Base-by-base conservation (phyloP, 1,139 yeast species). In the Diutina mesorugosa region DNA sequence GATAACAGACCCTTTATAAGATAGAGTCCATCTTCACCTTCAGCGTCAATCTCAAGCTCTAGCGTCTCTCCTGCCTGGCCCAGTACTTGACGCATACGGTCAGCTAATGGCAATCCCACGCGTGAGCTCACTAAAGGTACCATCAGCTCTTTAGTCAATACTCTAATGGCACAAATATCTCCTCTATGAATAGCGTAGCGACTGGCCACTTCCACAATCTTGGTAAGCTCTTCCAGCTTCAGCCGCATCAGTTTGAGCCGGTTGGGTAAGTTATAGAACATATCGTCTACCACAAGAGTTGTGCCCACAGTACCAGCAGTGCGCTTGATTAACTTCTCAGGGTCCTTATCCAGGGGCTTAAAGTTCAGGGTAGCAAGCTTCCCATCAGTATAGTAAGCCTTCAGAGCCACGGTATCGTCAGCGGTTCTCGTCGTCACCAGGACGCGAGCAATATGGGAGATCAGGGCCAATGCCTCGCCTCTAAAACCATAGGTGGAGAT, bases 291-390 rank as follows among this genome's bases (percentile, higher is more conserved):
- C 0, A 79, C 70, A 48, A 95, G 80, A 60, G 85, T 90, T 0
- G 99, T 93, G 0, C 99, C 99, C 54, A 77, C 78, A 59, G 81
- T 85, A 0, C 98, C 98, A 0, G 99, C 99, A 1, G 81, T 77
- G 0, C 97, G 90, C 60, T 79, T 79, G 0, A 95, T 89, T 0
- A 77, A 81, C 8, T 66, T 56, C 0, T 68, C 60, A 2, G 51
- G 51, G 2, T 60, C 59, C 6, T 57, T 60, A 5, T 64, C 63
- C 21, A 59, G 63, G 3, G 60, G 53, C 59, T 69, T 72, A 64
- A 72, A 76, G 58, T 70, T 73, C 9, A 73, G 63, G 0, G 73
- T 71, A 16, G 72, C 71, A 61, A 87, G 67, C 50, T 73, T 76
- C 1, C 97, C 97, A 59, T 84, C 83, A 1, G 77, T 60, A 64